phyloP scores from a whole-genome alignment of 2,329 filamentous ascomycete species.

The Lachnellula arida region DNA sequence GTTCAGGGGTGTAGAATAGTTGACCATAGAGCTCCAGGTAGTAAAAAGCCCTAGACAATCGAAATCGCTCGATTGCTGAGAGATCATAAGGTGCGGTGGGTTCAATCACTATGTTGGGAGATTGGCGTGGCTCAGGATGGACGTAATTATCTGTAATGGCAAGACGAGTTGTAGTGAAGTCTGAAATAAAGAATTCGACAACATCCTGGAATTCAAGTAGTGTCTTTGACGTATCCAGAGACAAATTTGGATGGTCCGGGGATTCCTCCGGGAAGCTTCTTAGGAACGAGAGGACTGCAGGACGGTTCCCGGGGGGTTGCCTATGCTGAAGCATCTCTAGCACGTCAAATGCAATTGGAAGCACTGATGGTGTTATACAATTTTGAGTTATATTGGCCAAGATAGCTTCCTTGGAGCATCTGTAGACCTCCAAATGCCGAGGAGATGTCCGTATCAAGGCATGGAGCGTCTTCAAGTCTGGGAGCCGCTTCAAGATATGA shows the following conservation, averaged over 20 bases:
- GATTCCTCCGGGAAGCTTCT: neutral
- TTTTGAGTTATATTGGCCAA: neutral
- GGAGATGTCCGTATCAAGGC: neutral
- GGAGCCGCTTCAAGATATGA: neutral
- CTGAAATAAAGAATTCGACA: neutral
- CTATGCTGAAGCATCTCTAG: neutral
- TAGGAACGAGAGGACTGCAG: neutral
- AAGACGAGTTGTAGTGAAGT: neutral
- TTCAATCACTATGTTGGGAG: no score
- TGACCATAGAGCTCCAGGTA: no score
- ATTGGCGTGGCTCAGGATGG: neutral
- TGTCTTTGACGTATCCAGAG: neutral
- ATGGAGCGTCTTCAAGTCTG: neutral
- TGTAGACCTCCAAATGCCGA: neutral
- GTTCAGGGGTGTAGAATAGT: no score
- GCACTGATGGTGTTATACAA: neutral
- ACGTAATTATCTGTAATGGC: neutral
- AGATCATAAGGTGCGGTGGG: no score
- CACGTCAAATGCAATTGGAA: neutral
- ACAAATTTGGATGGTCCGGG: neutral
- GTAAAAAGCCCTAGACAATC: no score
- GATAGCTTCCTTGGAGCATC: neutral
- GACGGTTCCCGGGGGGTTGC: neutral
- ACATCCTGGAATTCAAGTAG: neutral
- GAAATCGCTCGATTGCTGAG: no score